Evolutionary conservation across 371 early-diverging fungal species (phyloP), one percentile per base, ranked within the genome.

Genomic region (Apophysomyces trapeziformis): DNA sequence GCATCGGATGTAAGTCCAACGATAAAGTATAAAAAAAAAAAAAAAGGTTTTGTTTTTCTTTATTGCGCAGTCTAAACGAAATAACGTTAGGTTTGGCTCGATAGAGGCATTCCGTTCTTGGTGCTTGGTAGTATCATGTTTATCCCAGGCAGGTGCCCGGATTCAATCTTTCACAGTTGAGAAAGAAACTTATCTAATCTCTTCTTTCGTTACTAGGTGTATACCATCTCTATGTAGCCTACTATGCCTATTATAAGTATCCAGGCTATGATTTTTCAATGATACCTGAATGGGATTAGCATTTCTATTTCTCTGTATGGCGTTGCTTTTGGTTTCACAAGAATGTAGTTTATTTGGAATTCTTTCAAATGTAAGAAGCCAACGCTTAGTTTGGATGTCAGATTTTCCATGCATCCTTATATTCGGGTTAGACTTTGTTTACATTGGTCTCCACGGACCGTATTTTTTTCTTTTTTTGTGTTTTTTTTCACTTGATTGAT

Each of bases 51-150:
- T 26, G 32, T 26, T 26, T 26, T 26, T 26, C 32, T 26, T 26
- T 26, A 26, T 26, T 26, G 32, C 32, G 32, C 32, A 26, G 32
- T 26, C 32, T 26, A 26, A 26, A 26, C 32, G 32, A 39, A 13
- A 47, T 63, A 18, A 26, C 7, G 2, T 60, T 60, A 80, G 81
- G 63, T 76, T 9, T 89, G 88, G 87, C 63, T 86, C 7, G 80
- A 79, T 64, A 82, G 85, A 70, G 89, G 88, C 46, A 85, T 84
- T 47, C 82, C 86, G 11, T 80, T 80, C 62, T 66, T 78, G 35
- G 78, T 80, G 0, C 68, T 80, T 54, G 81, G 81, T 12, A 71
- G 73, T 50, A 66, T 78, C 57, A 80, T 80, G 80, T 80, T 80
- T 70, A 87, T 89, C 44, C 89, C 89, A 63, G 83, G 80, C 66